A percentile compares a stretch with the other conserved stretches of the same genome.
These are phyloP conservation scores for Tetradesmus lagerheimii DNA, from an alignment of 139 green algal genomes.

Conservation along the genomic window DNA sequence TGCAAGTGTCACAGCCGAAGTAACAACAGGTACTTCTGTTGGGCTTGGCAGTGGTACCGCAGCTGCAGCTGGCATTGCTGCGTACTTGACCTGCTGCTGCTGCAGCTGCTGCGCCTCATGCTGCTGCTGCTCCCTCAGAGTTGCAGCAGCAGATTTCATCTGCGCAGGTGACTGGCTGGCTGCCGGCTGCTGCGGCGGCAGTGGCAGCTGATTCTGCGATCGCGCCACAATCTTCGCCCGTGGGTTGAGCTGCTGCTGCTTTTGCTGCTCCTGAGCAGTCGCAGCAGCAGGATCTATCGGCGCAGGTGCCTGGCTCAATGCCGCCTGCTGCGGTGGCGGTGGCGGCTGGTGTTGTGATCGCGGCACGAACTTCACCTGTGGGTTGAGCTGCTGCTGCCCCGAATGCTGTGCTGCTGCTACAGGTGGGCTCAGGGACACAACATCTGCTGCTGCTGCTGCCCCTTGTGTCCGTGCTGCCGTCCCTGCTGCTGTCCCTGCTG, in stretches of 20 bases:
- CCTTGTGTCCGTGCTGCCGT: too few relatives aligned
- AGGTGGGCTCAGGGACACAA: neutral
- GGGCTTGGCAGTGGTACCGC: neutral
- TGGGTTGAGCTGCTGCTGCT: neutral
- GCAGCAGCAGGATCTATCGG: too few relatives aligned
- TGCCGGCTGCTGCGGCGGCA: neutral
- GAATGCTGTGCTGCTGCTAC: neutral
- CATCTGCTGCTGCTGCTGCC: neutral
- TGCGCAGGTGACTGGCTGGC: too few relatives aligned
- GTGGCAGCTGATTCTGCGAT: too few relatives aligned
- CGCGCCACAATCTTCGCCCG: too few relatives aligned
- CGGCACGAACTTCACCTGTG: neutral
- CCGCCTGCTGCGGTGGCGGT: too few relatives aligned
- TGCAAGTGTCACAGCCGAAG: neutral
- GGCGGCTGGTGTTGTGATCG: neutral
- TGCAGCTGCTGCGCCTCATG: neutral
- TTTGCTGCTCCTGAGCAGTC: too few relatives aligned
- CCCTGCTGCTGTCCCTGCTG: neutral
- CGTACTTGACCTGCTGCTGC: neutral
- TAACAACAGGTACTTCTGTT: neutral
- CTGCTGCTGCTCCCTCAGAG: too few relatives aligned
- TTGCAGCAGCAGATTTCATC: too few relatives aligned
- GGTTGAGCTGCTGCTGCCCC: neutral
- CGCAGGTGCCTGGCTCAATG: too few relatives aligned
- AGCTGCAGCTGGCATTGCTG: neutral